Base-by-base conservation (phyloP, 2,329 filamentous ascomycete genomes). In the Stromatinia cepivora region DNA sequence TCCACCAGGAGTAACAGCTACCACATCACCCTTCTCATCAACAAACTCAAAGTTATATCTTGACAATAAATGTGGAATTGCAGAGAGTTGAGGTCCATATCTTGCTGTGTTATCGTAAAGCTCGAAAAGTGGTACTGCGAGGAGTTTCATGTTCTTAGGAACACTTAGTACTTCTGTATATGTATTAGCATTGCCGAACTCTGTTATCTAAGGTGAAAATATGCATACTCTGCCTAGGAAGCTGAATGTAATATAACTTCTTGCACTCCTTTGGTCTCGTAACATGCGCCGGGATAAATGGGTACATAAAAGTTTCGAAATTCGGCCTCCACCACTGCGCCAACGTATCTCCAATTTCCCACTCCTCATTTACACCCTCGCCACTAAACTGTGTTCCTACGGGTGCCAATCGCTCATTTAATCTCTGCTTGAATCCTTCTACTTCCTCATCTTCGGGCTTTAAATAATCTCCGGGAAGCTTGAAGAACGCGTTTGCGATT, bases 231-330 rank as follows among this genome's bases (percentile, higher is more conserved):
- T 90, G 93, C 80, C 93, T 89, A 0, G 95, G 95, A 39, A 99
- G 84, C 79, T 97, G 92, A 74, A 99, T 97, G 72, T 98, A 93
- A 81, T 98, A 99, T 54, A 98, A 86, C 85, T 99, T 99, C 85
- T 99, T 99, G 84, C 94, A 97, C 83, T 99, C 95, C 84, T 99
- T 99, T 10, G 95, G 95, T 66, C 95, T 86, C 25, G 94, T 97
- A 72, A 97, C 93, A 82, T 99, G 95, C 25, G 94, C 93, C 10
- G 95, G 95, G 69, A 98, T 90, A 81, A 97, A 99, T 0, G 95
- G 95, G 80, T 99, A 99, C 93, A 99, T 97, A 85, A 98, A 98
- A 2, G 95, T 98, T 84, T 99, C 95, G 79, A 98, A 97, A 84
- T 98, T 99, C 67, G 95, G 95, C 70, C 95, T 87, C 93, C 94